Evolutionary conservation across 2,329 filamentous ascomycete species (phyloP).

Genomic region (Setomelanomma holmii): DNA sequence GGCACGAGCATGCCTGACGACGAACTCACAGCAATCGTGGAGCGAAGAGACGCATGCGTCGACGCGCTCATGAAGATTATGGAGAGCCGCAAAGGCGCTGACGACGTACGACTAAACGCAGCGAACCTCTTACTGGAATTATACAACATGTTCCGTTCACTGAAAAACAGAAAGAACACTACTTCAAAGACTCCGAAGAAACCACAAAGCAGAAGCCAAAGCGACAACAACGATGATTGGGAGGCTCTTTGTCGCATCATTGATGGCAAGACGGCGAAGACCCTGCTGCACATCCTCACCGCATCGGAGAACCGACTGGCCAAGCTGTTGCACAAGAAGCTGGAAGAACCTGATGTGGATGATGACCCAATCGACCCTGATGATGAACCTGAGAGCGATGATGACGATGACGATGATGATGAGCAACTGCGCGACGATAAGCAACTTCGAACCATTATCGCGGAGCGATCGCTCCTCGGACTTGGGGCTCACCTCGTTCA

Average conservation of each 20-base stretch:
- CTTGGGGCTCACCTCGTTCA: constrained; percentile 85
- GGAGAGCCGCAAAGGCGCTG: constrained; percentile 65
- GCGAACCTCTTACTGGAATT: constrained; percentile 82
- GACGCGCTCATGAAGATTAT: constrained; percentile 59
- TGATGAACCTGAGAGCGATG: constrained; percentile 66
- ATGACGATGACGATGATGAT: constrained; percentile 58
- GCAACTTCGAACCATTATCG: constrained; percentile 71
- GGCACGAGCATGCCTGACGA: constrained; percentile 59
- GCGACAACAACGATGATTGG: constrained; percentile 55
- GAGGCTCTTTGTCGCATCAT: constrained; percentile 74
- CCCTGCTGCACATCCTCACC: constrained; percentile 79
- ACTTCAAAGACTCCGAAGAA: constrained; percentile 42
- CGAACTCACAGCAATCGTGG: constrained; percentile 64
- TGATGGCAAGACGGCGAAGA: constrained; percentile 65
- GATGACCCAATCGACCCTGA: constrained; percentile 75
- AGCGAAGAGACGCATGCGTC: constrained; percentile 60
- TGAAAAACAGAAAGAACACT: constrained; percentile 60
- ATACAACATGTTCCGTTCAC: constrained; percentile 77
- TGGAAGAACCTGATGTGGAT: constrained; percentile 64
- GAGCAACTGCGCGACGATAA: constrained; percentile 56
- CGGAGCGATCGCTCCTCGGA: constrained; percentile 86
- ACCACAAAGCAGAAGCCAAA: constrained; percentile 25
- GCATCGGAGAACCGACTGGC: constrained; percentile 73
- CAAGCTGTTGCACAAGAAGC: constrained; percentile 42
- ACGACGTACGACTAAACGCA: constrained; percentile 78